Evolutionary conservation across 2,329 filamentous ascomycete genomes (phyloP).

Genomic region (Xylariaceae sp.): DNA sequence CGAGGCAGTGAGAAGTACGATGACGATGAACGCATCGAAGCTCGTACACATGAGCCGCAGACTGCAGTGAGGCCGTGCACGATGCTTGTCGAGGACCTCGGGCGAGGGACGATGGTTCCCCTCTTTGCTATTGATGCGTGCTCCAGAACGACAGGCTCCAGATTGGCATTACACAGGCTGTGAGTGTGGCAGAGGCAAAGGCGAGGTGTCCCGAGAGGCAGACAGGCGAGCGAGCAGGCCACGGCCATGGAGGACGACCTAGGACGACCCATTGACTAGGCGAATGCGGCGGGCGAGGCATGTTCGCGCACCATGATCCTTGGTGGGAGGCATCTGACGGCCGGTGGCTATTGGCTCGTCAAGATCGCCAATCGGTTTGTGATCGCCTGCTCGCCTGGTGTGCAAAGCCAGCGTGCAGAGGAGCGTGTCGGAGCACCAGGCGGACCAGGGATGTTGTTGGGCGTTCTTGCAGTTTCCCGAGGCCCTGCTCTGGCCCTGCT

Average conservation of each 20-base stretch:
- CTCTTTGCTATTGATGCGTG: conserved; percentile 2
- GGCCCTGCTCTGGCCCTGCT: no score
- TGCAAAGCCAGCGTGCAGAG: no score
- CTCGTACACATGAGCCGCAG: conserved; percentile 16
- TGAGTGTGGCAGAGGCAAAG: conserved; percentile 20
- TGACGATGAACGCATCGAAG: no score
- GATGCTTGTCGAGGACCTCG: conserved; percentile 2
- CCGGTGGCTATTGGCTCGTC: conserved; percentile 8
- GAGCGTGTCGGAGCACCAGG: no score
- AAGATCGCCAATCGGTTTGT: conserved; percentile 12
- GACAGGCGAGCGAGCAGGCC: conserved; percentile 9
- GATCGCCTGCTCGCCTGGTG: conserved; percentile 20
- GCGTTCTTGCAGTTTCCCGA: conserved; percentile 21
- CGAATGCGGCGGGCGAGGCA: conserved; percentile 1
- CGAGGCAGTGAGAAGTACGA: conserved; percentile 1
- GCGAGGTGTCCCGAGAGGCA: conserved; percentile 23
- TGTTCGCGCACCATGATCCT: conserved; percentile 15
- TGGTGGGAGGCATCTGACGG: neutral
- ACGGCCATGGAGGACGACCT: conserved; percentile 1
- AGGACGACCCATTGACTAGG: neutral
- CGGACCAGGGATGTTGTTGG: neutral
- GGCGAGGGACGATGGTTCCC: conserved; percentile 1
- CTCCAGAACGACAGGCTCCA: neutral
- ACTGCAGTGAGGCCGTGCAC: conserved; percentile 25
- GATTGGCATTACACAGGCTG: conserved; percentile 1